Evolutionary conservation across 2,329 filamentous ascomycete species (phyloP).

Genomic region (Neurospora crassa): DNA sequence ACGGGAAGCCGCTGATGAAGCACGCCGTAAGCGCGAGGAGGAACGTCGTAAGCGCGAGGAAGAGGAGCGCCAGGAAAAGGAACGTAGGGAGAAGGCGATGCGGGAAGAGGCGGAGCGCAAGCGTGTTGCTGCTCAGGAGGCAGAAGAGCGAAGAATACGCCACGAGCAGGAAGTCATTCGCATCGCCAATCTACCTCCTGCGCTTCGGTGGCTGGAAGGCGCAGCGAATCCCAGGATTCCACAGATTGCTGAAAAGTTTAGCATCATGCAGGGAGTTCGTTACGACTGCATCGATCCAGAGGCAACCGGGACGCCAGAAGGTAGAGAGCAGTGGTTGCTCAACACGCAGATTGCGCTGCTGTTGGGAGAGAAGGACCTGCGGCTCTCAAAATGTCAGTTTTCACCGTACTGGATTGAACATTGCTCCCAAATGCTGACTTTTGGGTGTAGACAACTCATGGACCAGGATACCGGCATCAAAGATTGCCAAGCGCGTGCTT

Average conservation of each 20-base stretch:
- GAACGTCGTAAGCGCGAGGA: constrained; percentile 42
- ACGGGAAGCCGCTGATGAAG: constrained; percentile 26
- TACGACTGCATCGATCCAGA: constrained; percentile 52
- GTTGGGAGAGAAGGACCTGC: constrained; percentile 54
- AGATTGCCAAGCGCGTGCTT: constrained; percentile 46
- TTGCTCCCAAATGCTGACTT: constrained; percentile 6
- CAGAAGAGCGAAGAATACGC: constrained; percentile 38
- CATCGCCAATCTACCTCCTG: constrained; percentile 47
- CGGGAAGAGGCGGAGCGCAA: constrained; percentile 38
- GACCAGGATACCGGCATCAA: constrained; percentile 44
- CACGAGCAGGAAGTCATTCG: constrained; percentile 46
- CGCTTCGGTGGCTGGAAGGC: constrained; percentile 51
- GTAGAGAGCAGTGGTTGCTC: constrained; percentile 57
- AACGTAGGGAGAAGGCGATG: constrained; percentile 43
- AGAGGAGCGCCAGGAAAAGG: constrained; percentile 38
- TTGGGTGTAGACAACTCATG: constrained; percentile 43
- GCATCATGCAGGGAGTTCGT: constrained; percentile 48
- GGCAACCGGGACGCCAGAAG: constrained; percentile 41
- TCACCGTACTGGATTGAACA: not conserved
- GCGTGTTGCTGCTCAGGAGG: constrained; percentile 35
- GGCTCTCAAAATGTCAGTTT: constrained; percentile 48
- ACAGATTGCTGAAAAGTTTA: constrained; percentile 44
- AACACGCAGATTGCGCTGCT: constrained; percentile 56
- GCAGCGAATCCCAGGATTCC: constrained; percentile 41
- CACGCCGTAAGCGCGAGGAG: constrained; percentile 26